Percentiles rank a stretch among this genome's conserved stretches.
These are phyloP conservation scores for Cyclotella choctawhatcheeana DNA, from an alignment of 108 stramenopile species.

Conservation along the genomic window DNA sequence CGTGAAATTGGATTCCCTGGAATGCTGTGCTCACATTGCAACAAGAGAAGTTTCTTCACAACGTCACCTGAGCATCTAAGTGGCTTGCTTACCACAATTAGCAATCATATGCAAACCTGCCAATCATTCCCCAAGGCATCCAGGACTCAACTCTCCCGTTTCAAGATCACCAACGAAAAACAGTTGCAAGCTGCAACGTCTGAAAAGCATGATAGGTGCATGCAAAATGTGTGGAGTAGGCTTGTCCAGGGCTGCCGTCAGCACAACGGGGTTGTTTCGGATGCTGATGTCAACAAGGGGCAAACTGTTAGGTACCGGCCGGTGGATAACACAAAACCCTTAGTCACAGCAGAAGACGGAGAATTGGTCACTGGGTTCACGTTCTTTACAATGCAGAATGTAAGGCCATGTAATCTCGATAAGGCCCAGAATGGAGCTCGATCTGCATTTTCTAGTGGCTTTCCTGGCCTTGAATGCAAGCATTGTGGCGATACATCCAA, in stretches of 20 bases:
- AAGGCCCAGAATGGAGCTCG: slow-evolving; percentile 39
- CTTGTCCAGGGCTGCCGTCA: slow-evolving; percentile 20
- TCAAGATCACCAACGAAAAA: slow-evolving; percentile 25
- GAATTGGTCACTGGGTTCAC: slow-evolving; percentile 45
- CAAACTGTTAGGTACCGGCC: slow-evolving; percentile 9
- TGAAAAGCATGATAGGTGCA: slow-evolving; percentile 30
- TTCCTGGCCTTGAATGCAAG: slow-evolving; percentile 52
- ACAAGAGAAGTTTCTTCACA: slow-evolving; percentile 47
- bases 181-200: slow-evolving; percentile 21
- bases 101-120: slow-evolving; percentile 49
- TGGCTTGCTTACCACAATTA: slow-evolving; percentile 37
- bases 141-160: slow-evolving; percentile 34
- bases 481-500: slow-evolving; percentile 41
- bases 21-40: slow-evolving; percentile 49
- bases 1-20: slow-evolving; percentile 55
- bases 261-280: neutral
- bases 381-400: slow-evolving; percentile 43
- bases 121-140: slow-evolving; percentile 29
- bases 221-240: slow-evolving; percentile 42
- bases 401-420: slow-evolving; percentile 40
- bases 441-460: slow-evolving; percentile 38
- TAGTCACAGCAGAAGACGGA: slow-evolving; percentile 29
- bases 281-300: slow-evolving; percentile 1
- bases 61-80: slow-evolving; percentile 49
- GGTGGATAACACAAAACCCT: slow-evolving; percentile 16